phyloP scores from a whole-genome alignment of 768 basidiomycete genomes.

The Lactarius tabidus region DNA sequence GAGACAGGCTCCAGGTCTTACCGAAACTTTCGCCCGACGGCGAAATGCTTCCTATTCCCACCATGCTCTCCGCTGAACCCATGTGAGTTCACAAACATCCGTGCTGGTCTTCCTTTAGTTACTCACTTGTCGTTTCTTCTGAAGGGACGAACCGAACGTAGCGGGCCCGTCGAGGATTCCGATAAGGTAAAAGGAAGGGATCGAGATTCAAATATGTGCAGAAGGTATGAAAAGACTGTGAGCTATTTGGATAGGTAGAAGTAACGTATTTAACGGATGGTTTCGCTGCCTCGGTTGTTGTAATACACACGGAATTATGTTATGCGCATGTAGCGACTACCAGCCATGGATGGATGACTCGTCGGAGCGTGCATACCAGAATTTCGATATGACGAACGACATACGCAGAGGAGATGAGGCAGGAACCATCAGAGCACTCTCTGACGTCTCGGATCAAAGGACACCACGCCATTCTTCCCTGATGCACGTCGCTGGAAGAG shows the following conservation, averaged over 20 bases:
- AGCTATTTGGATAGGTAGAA: background rate
- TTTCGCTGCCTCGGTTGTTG: background rate
- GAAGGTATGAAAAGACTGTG: background rate
- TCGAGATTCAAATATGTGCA: background rate
- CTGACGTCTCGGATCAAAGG: too few species aligned
- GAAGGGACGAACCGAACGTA: constrained; percentile 11
- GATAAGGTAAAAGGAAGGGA: constrained; percentile 1
- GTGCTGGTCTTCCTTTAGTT: background rate
- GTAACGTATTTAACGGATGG: background rate
- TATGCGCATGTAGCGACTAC: too few species aligned
- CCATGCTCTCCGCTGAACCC: background rate
- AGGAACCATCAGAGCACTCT: too few species aligned
- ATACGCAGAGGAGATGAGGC: too few species aligned
- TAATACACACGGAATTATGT: background rate
- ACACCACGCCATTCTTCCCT: too few species aligned
- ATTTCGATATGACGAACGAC: too few species aligned
- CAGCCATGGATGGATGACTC: too few species aligned
- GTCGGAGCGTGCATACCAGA: too few species aligned
- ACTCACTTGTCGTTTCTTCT: background rate
- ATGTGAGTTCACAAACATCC: background rate
- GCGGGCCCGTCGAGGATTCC: constrained; percentile 20
- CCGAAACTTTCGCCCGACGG: constrained; percentile 14
- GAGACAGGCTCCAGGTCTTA: constrained; percentile 13
- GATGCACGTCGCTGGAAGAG: too few species aligned
- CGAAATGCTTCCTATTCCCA: constrained; percentile 7